Evolutionary conservation across 2,329 filamentous ascomycete species (phyloP).

Genomic region (Lomentospora prolificans): DNA sequence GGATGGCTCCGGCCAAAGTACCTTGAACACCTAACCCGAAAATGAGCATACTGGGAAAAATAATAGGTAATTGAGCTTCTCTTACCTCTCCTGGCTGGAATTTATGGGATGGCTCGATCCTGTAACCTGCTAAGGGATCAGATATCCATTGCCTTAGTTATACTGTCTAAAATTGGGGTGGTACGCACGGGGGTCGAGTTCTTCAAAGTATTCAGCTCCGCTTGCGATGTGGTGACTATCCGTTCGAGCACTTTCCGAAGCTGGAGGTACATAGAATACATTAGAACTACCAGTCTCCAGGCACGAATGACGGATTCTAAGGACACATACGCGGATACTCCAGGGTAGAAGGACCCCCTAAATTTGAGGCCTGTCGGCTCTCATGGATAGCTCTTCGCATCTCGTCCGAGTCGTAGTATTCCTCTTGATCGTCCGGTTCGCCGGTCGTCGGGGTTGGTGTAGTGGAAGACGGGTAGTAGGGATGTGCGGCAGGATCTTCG

Average conservation of each 20-base stretch:
- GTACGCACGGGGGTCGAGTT: conserved; percentile 27
- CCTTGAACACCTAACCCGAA: conserved; percentile 39
- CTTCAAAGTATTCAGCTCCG: not conserved
- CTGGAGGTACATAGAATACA: not conserved
- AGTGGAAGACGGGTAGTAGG: no score
- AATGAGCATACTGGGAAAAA: not conserved
- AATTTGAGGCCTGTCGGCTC: not conserved
- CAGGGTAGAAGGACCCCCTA: not conserved
- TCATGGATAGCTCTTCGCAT: not conserved
- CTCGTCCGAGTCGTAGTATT: not conserved
- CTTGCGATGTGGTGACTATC: not conserved
- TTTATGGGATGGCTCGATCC: conserved; percentile 25
- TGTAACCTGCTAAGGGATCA: conserved; percentile 24
- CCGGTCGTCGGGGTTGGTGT: not conserved
- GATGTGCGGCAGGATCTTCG: no score
- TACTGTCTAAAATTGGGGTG: not conserved
- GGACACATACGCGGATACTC: not conserved
- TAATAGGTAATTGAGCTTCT: not conserved
- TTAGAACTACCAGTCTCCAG: not conserved
- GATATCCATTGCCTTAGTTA: not conserved
- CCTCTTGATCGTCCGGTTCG: not conserved
- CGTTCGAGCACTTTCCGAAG: not conserved
- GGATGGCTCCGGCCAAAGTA: conserved; percentile 43
- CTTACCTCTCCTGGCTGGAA: conserved; percentile 33
- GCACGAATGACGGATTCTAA: not conserved